Conservation (phyloP, 306 rosid species). For the Benincasa hispida region DNA sequence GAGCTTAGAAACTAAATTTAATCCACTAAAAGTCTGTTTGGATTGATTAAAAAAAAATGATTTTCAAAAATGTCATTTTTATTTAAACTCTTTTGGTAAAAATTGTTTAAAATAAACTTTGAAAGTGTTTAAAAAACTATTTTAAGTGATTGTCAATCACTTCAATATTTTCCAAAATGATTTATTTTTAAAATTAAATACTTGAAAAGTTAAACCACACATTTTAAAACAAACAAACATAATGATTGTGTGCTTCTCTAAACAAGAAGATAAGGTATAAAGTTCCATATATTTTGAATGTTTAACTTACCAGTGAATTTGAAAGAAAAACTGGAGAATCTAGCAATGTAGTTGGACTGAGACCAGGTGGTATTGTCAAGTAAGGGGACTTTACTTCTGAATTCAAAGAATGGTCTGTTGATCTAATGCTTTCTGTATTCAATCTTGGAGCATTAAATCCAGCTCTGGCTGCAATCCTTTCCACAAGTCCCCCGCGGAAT, state of each 20-base stretch:
- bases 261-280: not conserved
- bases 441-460: slow-evolving; percentile 95
- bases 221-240: not conserved
- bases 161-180: no score
- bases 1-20: no score
- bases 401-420: slow-evolving; percentile 47
- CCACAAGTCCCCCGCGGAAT: slow-evolving; percentile 58
- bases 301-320: slow-evolving; percentile 57
- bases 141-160: no score
- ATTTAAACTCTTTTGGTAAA: no score
- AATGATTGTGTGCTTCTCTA: not conserved
- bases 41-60: no score
- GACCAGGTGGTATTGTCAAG: slow-evolving; percentile 83
- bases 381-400: slow-evolving; percentile 60
- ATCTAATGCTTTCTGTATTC: slow-evolving; percentile 76
- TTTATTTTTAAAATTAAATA: no score
- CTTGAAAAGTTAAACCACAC: no score
- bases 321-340: slow-evolving; percentile 93
- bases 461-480: slow-evolving; percentile 83
- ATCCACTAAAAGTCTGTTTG: no score
- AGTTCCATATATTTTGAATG: not conserved
- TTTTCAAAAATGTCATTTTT: no score
- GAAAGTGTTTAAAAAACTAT: no score
- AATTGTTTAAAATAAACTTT: no score
- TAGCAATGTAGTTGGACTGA: slow-evolving; percentile 86